phyloP scores from a whole-genome alignment of 2,329 filamentous ascomycete species.

The Phialophora tarda region DNA sequence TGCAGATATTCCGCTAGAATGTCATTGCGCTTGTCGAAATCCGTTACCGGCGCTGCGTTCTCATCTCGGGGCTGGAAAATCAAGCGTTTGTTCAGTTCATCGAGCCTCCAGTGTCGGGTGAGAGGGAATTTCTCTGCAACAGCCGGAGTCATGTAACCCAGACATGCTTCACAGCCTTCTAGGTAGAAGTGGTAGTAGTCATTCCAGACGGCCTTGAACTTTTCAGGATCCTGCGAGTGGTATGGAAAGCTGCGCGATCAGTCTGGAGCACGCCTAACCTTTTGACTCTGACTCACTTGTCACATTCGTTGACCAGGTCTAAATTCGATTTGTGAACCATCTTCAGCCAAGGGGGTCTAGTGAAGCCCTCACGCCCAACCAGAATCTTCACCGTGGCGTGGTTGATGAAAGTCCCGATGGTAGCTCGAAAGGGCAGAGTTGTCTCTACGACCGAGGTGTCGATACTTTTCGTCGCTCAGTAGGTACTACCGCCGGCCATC shows the following conservation, averaged over 20 bases:
- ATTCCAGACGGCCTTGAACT: conserved; percentile 60
- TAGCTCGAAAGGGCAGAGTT: not conserved
- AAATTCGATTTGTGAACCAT: conserved; percentile 53
- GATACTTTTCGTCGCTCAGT: not conserved
- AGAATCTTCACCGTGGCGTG: not conserved
- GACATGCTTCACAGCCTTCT: conserved; percentile 64
- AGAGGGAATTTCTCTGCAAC: conserved; percentile 31
- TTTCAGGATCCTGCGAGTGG: conserved; percentile 63
- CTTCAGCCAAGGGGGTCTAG: not conserved
- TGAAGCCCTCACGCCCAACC: not conserved
- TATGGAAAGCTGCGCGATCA: conserved; percentile 73
- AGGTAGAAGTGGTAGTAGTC: conserved; percentile 71
- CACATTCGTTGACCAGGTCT: conserved; percentile 63
- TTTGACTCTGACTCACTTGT: conserved; percentile 49
- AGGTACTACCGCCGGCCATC: not conserved
- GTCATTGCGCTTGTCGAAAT: conserved; percentile 67
- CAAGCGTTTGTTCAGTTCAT: conserved; percentile 25
- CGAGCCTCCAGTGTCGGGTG: conserved; percentile 29
- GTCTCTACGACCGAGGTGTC: not conserved
- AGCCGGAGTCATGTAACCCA: conserved; percentile 62
- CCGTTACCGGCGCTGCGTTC: conserved; percentile 41
- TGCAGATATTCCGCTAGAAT: conserved; percentile 63
- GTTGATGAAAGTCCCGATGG: not conserved
- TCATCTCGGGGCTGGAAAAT: conserved; percentile 34
- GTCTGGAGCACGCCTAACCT: not conserved